Base-by-base conservation (phyloP, 257 asterid species). In the Hygrophila difformis region DNA sequence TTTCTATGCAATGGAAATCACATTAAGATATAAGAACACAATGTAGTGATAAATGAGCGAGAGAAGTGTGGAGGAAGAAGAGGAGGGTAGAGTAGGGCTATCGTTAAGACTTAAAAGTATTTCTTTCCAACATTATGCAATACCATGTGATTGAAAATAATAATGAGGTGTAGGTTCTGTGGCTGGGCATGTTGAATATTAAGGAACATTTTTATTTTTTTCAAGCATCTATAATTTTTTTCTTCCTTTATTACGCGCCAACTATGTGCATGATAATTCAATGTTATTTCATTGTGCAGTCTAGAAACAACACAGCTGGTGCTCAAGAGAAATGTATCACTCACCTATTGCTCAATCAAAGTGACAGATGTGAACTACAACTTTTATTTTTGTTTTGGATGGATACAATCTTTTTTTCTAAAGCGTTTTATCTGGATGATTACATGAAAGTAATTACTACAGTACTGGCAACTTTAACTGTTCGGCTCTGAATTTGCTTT, bases 271-370 rank as follows among this genome's bases (percentile, higher is more conserved):
- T 42, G 23, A 17, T 42, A 5, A 42, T 42, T 3, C 9, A 5
- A 16, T 6, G 6, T 42, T n/a, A 0, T 2, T 2, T 40, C 15
- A 6, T 17, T n/a, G 0, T 4, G 33, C 87, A 89, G 97, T 55
- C 75, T 13, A 89, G 85, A 67, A 85, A 77, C 62, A 89, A 88
- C 75, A 74, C 89, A 39, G 71, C 68, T 37, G 97, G 81, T 29
- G 97, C 97, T 64, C 97, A 84, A 62, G 94, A 85, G 66, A 85
- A 77, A 74, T 89, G 97, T 13, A 79, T 89, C 72, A 57, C 73
- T 69, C 87, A 76, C 47, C 78, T 89, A 51, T 46, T 89, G 76
- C 81, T 89, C 57, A 84, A 89, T 71, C 97, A 89, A n/a, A n/a
- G n/a, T n/a, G n/a, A n/a, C n/a, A n/a, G n/a, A n/a, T n/a, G n/a